A percentile compares a stretch with the other conserved stretches of the same genome.
phyloP scores from a whole-genome alignment of 2,329 filamentous ascomycete species.

The Fusarium armeniacum region DNA sequence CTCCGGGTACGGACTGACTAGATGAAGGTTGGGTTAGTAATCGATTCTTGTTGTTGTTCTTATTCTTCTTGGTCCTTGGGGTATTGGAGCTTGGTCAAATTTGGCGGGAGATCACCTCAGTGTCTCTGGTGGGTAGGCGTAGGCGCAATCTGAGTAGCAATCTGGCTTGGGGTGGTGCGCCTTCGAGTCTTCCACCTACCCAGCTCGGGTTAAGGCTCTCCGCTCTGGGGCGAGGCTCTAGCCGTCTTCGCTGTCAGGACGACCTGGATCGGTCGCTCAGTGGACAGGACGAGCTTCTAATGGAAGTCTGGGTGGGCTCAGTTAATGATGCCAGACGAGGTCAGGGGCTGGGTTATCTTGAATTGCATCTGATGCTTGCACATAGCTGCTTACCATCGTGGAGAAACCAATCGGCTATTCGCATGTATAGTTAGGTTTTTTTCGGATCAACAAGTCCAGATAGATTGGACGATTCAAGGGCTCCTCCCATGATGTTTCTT shows the following conservation, averaged over 20 bases:
- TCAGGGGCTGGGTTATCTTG: conserved; percentile 40
- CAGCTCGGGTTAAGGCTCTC: conserved; percentile 43
- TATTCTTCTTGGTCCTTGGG: conserved; percentile 8
- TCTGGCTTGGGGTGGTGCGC: conserved; percentile 43
- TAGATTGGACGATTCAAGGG: background rate
- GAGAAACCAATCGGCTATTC: conserved; percentile 8
- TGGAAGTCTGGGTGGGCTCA: conserved; percentile 39
- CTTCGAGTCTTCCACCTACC: conserved; percentile 43
- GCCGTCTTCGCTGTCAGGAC: conserved; percentile 41
- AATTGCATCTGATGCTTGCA: conserved; percentile 28
- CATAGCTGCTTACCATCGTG: conserved; percentile 19
- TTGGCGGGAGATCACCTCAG: conserved; percentile 46
- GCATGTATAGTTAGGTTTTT: background rate
- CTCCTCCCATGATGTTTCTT: background rate
- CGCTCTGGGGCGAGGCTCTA: conserved; percentile 44
- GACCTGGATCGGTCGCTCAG: conserved; percentile 38
- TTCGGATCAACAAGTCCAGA: background rate
- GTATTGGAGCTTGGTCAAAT: conserved; percentile 31
- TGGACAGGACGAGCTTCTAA: conserved; percentile 38
- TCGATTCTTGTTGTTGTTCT: background rate
- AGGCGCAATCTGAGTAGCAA: conserved; percentile 40
- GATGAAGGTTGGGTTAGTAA: background rate
- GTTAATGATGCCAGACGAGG: conserved; percentile 38
- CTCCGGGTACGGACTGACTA: background rate
- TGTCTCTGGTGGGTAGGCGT: conserved; percentile 37